Evolutionary conservation across 2,329 filamentous ascomycete species (phyloP).

Genomic region (Pseudogymnoascus sp.): DNA sequence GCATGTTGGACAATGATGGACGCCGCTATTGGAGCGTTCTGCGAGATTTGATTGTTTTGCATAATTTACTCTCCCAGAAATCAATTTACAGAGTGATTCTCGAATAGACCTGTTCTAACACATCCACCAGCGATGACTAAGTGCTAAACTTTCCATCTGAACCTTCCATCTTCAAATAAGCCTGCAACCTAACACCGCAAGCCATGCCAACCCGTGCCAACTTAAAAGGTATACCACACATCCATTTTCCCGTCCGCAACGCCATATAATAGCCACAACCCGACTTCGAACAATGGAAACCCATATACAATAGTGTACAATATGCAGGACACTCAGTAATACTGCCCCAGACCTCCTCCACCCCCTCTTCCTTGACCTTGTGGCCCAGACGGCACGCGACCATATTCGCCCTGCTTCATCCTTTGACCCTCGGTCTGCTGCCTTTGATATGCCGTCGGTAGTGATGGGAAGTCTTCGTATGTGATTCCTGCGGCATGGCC

Average conservation of each 20-base stretch:
- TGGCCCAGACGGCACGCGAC: neutral
- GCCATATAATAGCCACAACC: neutral
- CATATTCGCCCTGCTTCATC: conserved; percentile 3
- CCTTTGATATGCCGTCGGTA: conserved; percentile 27
- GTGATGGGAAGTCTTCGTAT: conserved; percentile 28
- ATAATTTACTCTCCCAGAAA: neutral
- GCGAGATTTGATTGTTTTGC: neutral
- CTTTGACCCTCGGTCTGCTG: conserved; percentile 17
- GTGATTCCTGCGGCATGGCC: conserved; percentile 25
- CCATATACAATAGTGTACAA: neutral
- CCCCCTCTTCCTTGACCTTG: neutral
- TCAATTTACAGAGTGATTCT: neutral
- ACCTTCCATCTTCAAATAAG: neutral
- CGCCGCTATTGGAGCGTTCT: neutral
- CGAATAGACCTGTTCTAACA: neutral
- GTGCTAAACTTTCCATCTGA: neutral
- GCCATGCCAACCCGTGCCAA: neutral
- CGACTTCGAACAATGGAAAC: neutral
- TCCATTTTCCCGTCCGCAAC: neutral
- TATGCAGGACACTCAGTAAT: neutral
- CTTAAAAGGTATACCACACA: neutral
- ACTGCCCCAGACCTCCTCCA: neutral
- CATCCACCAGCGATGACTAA: neutral
- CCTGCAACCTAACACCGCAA: neutral
- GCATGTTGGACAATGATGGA: neutral